Conservation (phyloP, 2,329 filamentous ascomycete species). For the Intubia oerlemansii region DNA sequence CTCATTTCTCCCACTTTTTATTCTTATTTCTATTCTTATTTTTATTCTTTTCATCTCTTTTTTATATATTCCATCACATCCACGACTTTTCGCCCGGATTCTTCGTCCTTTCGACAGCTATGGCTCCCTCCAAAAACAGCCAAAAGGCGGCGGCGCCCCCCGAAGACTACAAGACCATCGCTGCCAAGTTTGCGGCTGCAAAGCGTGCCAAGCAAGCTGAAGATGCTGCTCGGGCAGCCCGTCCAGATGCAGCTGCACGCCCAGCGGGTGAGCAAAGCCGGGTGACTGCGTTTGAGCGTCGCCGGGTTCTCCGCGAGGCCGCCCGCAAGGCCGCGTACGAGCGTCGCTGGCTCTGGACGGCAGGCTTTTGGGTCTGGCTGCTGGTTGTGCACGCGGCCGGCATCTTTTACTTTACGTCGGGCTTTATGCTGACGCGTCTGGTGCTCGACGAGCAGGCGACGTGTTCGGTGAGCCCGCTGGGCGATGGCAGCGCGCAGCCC, state of each 20-base stretch:
- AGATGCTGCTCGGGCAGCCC: constrained; percentile 11
- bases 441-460: constrained; percentile 58
- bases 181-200: constrained; percentile 30
- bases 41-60: too few species aligned
- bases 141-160: constrained; percentile 8
- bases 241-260: too few species aligned
- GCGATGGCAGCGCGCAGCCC: constrained; percentile 14
- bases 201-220: constrained; percentile 25
- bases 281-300: too few species aligned
- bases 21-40: neutral
- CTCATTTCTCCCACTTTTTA: neutral
- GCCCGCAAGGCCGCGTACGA: constrained; percentile 27
- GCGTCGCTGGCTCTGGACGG: constrained; percentile 32
- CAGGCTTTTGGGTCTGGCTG: constrained; percentile 49
- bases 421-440: constrained; percentile 76
- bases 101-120: too few species aligned
- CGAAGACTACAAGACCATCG: constrained; percentile 28
- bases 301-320: constrained; percentile 24
- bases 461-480: constrained; percentile 47
- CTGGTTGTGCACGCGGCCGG: constrained; percentile 57
- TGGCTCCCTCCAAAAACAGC: too few species aligned
- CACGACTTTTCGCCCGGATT: too few species aligned
- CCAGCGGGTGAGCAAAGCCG: too few species aligned
- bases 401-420: constrained; percentile 82
- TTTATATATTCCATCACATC: too few species aligned